Conservation (phyloP, 2,329 filamentous ascomycete species). For the Karstenula rhodostoma region DNA sequence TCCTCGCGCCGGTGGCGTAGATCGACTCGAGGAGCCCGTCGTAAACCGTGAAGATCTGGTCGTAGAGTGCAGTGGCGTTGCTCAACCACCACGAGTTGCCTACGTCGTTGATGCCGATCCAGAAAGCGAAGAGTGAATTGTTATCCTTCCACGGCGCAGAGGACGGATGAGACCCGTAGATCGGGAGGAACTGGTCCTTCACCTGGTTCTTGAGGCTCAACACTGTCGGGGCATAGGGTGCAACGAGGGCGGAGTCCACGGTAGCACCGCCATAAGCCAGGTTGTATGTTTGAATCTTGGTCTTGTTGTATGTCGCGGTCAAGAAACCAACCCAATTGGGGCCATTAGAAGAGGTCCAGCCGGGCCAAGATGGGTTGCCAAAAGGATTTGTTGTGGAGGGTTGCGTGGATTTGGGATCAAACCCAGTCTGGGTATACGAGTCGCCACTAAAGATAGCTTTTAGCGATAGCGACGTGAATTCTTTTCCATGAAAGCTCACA, state of each 20-base stretch:
- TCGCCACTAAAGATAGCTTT: conserved; percentile 56
- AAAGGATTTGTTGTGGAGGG: conserved; percentile 64
- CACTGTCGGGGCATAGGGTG: conserved; percentile 59
- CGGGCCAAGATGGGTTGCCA: conserved; percentile 67
- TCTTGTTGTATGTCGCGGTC: conserved; percentile 49
- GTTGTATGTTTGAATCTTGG: conserved; percentile 60
- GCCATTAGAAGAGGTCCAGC: conserved; percentile 50
- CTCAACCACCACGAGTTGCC: conserved; percentile 57
- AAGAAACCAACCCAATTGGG: conserved; percentile 65
- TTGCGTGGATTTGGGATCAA: conserved; percentile 61
- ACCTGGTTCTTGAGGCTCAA: conserved; percentile 63
- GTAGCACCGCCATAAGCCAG: conserved; percentile 59
- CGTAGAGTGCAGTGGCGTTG: conserved; percentile 43
- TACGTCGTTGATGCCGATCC: conserved; percentile 66
- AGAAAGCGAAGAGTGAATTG: conserved; percentile 60
- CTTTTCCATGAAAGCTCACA: conserved; percentile 24
- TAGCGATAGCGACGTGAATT: no score
- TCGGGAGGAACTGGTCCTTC: conserved; percentile 52
- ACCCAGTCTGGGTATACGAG: conserved; percentile 68
- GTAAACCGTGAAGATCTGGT: conserved; percentile 50
- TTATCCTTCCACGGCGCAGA: conserved; percentile 53
- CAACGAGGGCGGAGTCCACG: conserved; percentile 53
- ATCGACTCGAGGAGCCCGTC: conserved; percentile 48
- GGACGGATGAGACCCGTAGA: conserved; percentile 46
- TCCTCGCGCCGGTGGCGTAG: conserved; percentile 57